Base-by-base conservation (phyloP, 257 asterid genomes). In the Jacaranda copaia region DNA sequence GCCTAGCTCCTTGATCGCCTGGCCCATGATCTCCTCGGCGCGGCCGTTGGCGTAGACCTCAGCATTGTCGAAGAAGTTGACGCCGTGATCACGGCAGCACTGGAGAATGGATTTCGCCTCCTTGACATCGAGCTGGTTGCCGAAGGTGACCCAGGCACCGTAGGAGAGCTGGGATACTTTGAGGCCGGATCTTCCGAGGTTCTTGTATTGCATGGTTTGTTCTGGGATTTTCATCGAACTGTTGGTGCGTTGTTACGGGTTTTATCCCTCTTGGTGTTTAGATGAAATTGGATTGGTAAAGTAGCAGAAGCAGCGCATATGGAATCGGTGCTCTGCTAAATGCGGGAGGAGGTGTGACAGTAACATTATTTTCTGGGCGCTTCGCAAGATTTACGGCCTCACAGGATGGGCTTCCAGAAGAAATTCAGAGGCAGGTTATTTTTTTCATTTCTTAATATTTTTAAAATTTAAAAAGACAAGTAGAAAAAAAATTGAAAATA, bases 11-110 rank as follows among this genome's bases (percentile, higher is more conserved):
- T 90, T 86, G n/a, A 93, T 91, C 0, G 99, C 98, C 72, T 93
- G 98, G 0, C 99, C 99, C 99, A 93, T 91, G 90, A 91, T 96
- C 84, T 96, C 98, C 81, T 96, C 98, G 32, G 98, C 98, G 9
- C 98, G 88, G 63, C 98, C 99, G 25, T 93, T 96, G 43, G 98
- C 98, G 83, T 96, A 91, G 11, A 96, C 99, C 93, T 96, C 99
- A 46, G 99, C 99, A 68, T 91, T 96, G 76, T 96, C 99, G 86
- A 91, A 93, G 87, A 93, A 96, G 74, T 96, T 96, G 19, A 96
- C 98, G 72, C 99, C 99, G 71, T 84, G 36, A 56, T 96, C 99
- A 16, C 98, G 91, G 87, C 97, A 93, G 83, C 96, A 89, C 20
- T 96, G 99, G 87, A 96, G 98, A 84, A 96, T 80, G 63, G 88